Percentiles rank a stretch among this genome's conserved stretches.
Evolutionary conservation across 768 basidiomycete genomes (phyloP).

Genomic region (Sarcodon aspratus): DNA sequence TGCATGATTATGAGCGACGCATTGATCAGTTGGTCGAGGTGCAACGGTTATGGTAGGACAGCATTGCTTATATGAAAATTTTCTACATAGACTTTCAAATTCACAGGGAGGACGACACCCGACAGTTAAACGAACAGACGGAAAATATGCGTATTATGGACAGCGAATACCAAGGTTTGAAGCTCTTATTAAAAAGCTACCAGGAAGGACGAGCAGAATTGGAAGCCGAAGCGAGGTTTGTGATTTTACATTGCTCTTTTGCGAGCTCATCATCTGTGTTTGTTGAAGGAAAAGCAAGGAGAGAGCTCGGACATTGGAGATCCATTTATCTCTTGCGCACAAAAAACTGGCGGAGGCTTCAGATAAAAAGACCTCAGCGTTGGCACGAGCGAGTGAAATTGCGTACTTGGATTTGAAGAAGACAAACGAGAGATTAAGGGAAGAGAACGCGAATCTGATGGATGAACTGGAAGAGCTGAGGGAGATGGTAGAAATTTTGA

Average conservation of each 20-base stretch:
- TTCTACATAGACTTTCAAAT: not conserved
- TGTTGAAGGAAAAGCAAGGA: constrained; percentile 30
- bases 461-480: constrained; percentile 56
- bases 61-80: not conserved
- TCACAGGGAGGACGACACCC: constrained; percentile 64
- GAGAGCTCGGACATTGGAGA: constrained; percentile 50
- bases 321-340: constrained; percentile 35
- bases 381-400: constrained; percentile 1
- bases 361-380: constrained; percentile 5
- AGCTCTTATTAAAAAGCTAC: constrained; percentile 47
- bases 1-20: constrained; percentile 79
- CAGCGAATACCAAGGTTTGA: constrained; percentile 53
- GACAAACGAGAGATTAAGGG: constrained; percentile 40
- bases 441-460: constrained; percentile 43
- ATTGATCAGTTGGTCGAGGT: constrained; percentile 73
- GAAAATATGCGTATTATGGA: constrained; percentile 46
- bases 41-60: constrained; percentile 64
- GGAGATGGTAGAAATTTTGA: constrained; percentile 61
- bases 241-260: not conserved
- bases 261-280: not conserved
- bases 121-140: constrained; percentile 53
- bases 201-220: constrained; percentile 39
- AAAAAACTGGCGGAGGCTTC: constrained; percentile 26
- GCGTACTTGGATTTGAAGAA: constrained; percentile 29
- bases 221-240: constrained; percentile 51